These are phyloP conservation scores for Psilocybe cyanescens DNA, from an alignment of 768 basidiomycete genomes.

Conservation along the genomic window DNA sequence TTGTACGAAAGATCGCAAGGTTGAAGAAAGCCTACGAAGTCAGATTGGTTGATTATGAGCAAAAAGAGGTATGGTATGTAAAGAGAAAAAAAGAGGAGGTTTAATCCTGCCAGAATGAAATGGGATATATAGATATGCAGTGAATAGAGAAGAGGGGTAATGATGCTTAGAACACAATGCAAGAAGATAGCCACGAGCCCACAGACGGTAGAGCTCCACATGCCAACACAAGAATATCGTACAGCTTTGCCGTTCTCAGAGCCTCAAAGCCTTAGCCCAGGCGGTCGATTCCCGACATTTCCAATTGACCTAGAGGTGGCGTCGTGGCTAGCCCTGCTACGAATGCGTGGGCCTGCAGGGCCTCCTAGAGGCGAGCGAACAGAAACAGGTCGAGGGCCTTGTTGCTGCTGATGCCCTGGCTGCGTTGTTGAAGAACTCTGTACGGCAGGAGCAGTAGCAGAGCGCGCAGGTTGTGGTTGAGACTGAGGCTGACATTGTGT, in stretches of 20 bases:
- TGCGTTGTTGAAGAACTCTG: not conserved
- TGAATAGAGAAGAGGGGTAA: not conserved
- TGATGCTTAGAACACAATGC: not conserved
- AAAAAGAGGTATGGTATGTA: not conserved
- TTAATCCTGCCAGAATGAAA: not conserved
- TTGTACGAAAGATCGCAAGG: not conserved
- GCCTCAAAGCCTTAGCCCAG: slow-evolving; percentile 20
- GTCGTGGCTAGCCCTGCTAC: slow-evolving; percentile 17
- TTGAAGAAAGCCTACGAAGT: not conserved
- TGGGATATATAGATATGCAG: not conserved
- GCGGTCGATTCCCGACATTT: slow-evolving; percentile 18
- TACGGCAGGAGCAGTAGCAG: slow-evolving; percentile 1
- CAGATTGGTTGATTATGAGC: not conserved
- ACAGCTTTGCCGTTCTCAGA: not conserved
- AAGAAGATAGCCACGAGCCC: no score
- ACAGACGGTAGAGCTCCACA: not conserved
- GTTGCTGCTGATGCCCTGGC: not conserved
- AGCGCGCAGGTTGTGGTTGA: not conserved
- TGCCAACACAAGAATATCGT: not conserved
- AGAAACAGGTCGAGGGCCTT: slow-evolving; percentile 8
- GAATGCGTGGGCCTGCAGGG: slow-evolving; percentile 29
- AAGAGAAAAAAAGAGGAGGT: not conserved
- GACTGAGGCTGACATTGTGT: not conserved
- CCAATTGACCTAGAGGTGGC: not conserved
- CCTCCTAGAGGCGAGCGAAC: slow-evolving; percentile 28